Percentiles rank a stretch among this genome's conserved stretches.
Conservation (phyloP, 306 rosid species). For the Dryas drummondii region DNA sequence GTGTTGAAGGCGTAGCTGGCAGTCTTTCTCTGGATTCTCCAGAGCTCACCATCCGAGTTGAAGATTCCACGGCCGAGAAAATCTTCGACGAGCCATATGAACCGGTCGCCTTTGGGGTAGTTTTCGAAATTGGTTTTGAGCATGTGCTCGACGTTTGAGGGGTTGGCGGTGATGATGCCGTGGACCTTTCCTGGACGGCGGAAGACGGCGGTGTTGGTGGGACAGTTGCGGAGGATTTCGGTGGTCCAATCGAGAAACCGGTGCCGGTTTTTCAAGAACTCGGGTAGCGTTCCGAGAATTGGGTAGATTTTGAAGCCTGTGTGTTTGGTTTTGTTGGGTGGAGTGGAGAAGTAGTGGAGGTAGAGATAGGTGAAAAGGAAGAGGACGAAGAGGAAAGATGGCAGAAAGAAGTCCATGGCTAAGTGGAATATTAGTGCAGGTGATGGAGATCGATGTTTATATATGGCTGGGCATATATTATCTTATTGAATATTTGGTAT, state of each 20-base stretch:
- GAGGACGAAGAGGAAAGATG: constrained; percentile 9
- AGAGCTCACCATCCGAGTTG: constrained; percentile 55
- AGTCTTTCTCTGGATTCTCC: constrained; percentile 63
- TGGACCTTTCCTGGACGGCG: constrained; percentile 34
- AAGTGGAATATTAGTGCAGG: too few species aligned
- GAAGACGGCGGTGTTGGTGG: constrained; percentile 48
- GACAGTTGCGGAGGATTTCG: constrained; percentile 36
- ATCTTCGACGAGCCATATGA: constrained; percentile 41
- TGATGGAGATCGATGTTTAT: too few species aligned
- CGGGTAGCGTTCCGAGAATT: constrained; percentile 46
- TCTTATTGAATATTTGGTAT: too few species aligned
- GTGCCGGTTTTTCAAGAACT: constrained; percentile 51
- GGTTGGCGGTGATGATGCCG: constrained; percentile 59
- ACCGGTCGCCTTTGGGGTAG: constrained; percentile 61
- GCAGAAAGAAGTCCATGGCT: constrained; percentile 28
- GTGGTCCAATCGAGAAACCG: constrained; percentile 66
- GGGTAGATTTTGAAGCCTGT: constrained; percentile 56
- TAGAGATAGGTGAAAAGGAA: constrained; percentile 21
- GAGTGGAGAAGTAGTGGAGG: not conserved
- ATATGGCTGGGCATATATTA: too few species aligned
- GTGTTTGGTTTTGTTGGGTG: not conserved
- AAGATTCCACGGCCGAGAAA: constrained; percentile 73
- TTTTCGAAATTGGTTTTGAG: constrained; percentile 65
- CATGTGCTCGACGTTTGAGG: constrained; percentile 56
- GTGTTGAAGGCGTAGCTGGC: constrained; percentile 70